Conservation (phyloP, 2,329 filamentous ascomycete genomes). For the Paraphaeosphaeria sporulosa region DNA sequence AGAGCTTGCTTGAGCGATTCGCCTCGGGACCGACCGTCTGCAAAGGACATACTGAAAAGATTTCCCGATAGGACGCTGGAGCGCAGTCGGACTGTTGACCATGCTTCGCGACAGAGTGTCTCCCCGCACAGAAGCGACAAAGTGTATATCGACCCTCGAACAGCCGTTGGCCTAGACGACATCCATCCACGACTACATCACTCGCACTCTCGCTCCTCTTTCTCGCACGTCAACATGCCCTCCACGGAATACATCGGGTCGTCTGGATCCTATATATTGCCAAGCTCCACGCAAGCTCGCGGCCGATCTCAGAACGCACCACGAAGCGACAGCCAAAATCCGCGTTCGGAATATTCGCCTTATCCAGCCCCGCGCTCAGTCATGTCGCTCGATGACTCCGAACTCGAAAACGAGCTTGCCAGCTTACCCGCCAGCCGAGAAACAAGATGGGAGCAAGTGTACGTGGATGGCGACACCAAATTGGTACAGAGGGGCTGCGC, state of each 20-base stretch:
- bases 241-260: conserved; percentile 56
- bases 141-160: conserved; percentile 57
- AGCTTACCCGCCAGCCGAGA: conserved; percentile 45
- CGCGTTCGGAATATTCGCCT: conserved; percentile 47
- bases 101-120: conserved; percentile 41
- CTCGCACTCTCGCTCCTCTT: conserved; percentile 38
- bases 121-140: conserved; percentile 54
- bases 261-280: conserved; percentile 54
- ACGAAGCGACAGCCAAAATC: conserved; percentile 34
- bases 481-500: conserved; percentile 43
- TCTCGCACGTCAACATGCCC: conserved; percentile 42
- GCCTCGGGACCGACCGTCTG: conserved; percentile 76
- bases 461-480: conserved; percentile 49
- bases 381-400: conserved; percentile 49
- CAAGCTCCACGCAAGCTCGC: conserved; percentile 30
- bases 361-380: conserved; percentile 44
- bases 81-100: conserved; percentile 20
- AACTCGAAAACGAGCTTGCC: conserved; percentile 45
- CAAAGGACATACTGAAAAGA: conserved; percentile 69
- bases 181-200: conserved; percentile 44
- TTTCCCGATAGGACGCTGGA: conserved; percentile 39
- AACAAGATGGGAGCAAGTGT: conserved; percentile 49
- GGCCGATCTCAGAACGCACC: conserved; percentile 31
- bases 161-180: conserved; percentile 54
- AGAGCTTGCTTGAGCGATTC: conserved; percentile 77